phyloP scores from a whole-genome alignment of 2,329 filamentous ascomycete species.

The Myriangium duriaei region DNA sequence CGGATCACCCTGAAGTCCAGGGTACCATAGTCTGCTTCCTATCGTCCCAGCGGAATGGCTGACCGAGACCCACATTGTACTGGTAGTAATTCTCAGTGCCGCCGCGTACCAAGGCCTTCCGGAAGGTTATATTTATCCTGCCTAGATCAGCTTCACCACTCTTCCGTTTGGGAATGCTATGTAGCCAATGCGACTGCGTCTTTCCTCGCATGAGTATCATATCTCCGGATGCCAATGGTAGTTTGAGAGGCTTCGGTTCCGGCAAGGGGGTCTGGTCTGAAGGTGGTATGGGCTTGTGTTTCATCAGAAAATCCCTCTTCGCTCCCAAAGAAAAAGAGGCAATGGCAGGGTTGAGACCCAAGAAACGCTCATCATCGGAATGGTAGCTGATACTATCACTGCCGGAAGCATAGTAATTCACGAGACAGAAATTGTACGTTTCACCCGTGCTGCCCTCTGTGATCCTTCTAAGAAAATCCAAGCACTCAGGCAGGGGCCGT shows the following conservation, averaged over 20 bases:
- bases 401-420: constrained; percentile 73
- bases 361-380: constrained; percentile 67
- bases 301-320: constrained; percentile 63
- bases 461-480: constrained; percentile 49
- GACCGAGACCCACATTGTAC: constrained; percentile 65
- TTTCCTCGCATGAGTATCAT: constrained; percentile 67
- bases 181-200: constrained; percentile 67
- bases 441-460: constrained; percentile 56
- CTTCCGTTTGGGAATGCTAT: constrained; percentile 64
- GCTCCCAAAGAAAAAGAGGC: constrained; percentile 64
- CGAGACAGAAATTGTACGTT: constrained; percentile 64
- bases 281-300: constrained; percentile 52
- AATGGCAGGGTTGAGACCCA: constrained; percentile 57
- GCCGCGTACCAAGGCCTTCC: constrained; percentile 54
- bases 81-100: constrained; percentile 76
- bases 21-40: constrained; percentile 38
- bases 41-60: constrained; percentile 56
- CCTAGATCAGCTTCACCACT: constrained; percentile 49
- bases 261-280: constrained; percentile 19
- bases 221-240: constrained; percentile 53
- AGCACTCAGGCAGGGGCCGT: constrained; percentile 57
- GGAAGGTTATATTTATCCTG: constrained; percentile 64
- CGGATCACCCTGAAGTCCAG: too few species aligned
- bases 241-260: constrained; percentile 34
- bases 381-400: constrained; percentile 68